These are phyloP conservation scores for Glarea lozoyensis DNA, from an alignment of 495 filamentous ascomycete species.

Conservation along the genomic window DNA sequence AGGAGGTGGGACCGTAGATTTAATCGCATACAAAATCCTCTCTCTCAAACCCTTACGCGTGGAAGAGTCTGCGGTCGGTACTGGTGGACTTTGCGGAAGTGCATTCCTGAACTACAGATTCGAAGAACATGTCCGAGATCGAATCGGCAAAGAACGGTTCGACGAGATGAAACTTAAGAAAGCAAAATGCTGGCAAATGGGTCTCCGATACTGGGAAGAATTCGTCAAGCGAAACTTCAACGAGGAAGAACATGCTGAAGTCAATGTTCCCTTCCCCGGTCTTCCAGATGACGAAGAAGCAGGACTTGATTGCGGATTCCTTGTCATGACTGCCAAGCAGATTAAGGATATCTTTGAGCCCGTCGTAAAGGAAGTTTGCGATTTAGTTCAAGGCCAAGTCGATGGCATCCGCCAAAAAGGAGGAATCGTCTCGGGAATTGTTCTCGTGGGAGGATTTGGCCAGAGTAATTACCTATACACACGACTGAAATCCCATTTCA, in stretches of 20 bases:
- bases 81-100: constrained; percentile 56
- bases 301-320: constrained; percentile 54
- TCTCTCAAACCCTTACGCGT: constrained; percentile 49
- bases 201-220: constrained; percentile 55
- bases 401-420: constrained; percentile 49
- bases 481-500: constrained; percentile 55
- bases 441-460: constrained; percentile 63
- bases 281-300: constrained; percentile 57
- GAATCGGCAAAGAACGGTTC: constrained; percentile 46
- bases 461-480: constrained; percentile 61
- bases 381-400: constrained; percentile 52
- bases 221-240: constrained; percentile 69
- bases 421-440: constrained; percentile 55
- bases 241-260: constrained; percentile 59
- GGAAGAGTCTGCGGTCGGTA: constrained; percentile 57
- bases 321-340: constrained; percentile 50
- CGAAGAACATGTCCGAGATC: constrained; percentile 54
- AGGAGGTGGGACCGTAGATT: constrained; percentile 65
- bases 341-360: constrained; percentile 59
- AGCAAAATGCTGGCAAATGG: constrained; percentile 65
- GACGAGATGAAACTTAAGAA: constrained; percentile 52
- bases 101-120: constrained; percentile 64
- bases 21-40: constrained; percentile 62
- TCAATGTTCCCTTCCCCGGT: constrained; percentile 65
- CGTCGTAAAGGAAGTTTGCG: constrained; percentile 52